Percentiles rank a stretch among this genome's conserved stretches.
Conservation (phyloP, 129 eudicot species). For the Flaveria linearis region DNA sequence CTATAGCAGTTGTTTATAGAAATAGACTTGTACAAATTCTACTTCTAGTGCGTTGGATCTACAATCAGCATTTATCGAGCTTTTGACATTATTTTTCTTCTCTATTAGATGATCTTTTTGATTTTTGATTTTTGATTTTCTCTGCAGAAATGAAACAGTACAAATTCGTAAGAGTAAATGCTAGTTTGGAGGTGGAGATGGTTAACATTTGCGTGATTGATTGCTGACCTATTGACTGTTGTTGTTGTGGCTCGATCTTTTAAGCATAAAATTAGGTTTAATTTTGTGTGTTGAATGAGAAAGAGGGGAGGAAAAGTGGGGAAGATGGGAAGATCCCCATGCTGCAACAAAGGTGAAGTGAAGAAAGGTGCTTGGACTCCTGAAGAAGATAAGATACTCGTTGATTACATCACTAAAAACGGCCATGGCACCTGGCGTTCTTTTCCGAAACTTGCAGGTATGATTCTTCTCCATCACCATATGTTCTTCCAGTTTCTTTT, state of each 20-base stretch:
- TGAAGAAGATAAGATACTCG: conserved; percentile 78
- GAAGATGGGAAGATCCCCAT: conserved; percentile 54
- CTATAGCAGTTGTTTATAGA: conserved; percentile 17
- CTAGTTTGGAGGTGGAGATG: not conserved
- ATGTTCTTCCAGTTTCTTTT: too few relatives aligned
- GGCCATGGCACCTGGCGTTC: conserved; percentile 85
- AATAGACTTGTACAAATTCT: too few relatives aligned
- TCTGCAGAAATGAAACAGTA: not conserved
- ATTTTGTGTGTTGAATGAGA: conserved; percentile 28
- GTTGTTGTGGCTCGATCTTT: not conserved
- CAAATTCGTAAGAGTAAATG: conserved; percentile 14
- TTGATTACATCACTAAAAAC: conserved; percentile 62
- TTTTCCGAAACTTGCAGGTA: conserved; percentile 85
- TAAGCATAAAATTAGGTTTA: not conserved
- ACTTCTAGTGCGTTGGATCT: not conserved
- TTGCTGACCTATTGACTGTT: not conserved
- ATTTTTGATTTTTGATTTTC: not conserved
- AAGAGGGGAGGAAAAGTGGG: conserved; percentile 35
- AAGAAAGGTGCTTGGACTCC: conserved; percentile 85
- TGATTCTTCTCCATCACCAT: too few relatives aligned
- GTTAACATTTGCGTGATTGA: conserved; percentile 11
- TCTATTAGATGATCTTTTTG: too few relatives aligned
- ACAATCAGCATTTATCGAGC: conserved; percentile 18
- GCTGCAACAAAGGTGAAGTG: conserved; percentile 52
- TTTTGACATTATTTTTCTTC: not conserved